These are phyloP conservation scores for Cunninghamia lanceolata DNA, from an alignment of 75 land plant species.

Conservation along the genomic window DNA sequence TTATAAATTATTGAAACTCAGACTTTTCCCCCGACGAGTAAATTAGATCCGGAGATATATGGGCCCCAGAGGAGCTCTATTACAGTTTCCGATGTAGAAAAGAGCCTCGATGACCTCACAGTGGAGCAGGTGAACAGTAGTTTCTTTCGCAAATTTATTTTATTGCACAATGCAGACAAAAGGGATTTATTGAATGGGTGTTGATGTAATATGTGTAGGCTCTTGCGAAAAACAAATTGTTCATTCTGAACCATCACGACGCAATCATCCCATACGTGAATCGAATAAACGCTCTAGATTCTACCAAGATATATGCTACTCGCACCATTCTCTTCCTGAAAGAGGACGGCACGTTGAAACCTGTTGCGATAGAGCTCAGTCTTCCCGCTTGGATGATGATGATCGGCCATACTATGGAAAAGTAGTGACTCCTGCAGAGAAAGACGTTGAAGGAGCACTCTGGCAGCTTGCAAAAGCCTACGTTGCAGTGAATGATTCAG, in stretches of 20 bases:
- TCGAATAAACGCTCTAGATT: constrained; percentile 43
- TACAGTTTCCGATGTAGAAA: constrained; percentile 3
- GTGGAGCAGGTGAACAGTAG: constrained; percentile 15
- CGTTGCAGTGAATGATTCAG: too few species aligned
- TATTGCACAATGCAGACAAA: not conserved
- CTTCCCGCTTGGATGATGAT: constrained; percentile 31
- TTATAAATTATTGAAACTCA: constrained; percentile 9
- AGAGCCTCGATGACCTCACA: constrained; percentile 17
- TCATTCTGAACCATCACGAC: constrained; percentile 63
- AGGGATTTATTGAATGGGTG: not conserved
- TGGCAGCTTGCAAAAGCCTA: constrained; percentile 1
- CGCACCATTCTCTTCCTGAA: constrained; percentile 55
- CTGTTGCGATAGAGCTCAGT: constrained; percentile 74
- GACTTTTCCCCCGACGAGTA: constrained; percentile 72
- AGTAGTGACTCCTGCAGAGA: constrained; percentile 38
- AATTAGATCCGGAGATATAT: constrained; percentile 48
- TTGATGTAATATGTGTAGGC: constrained; percentile 22
- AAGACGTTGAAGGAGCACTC: constrained; percentile 20
- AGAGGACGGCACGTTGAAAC: constrained; percentile 43
- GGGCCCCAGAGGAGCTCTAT: constrained; percentile 43
- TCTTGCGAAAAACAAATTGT: constrained; percentile 42
- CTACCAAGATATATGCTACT: constrained; percentile 51
- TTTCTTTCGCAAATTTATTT: too few species aligned
- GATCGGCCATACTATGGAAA: constrained; percentile 20
- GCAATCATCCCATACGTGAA: constrained; percentile 50